Evolutionary conservation across 2,329 filamentous ascomycete genomes (phyloP), one percentile per base, ranked within the genome.

Genomic region (Ramularia endophylla): DNA sequence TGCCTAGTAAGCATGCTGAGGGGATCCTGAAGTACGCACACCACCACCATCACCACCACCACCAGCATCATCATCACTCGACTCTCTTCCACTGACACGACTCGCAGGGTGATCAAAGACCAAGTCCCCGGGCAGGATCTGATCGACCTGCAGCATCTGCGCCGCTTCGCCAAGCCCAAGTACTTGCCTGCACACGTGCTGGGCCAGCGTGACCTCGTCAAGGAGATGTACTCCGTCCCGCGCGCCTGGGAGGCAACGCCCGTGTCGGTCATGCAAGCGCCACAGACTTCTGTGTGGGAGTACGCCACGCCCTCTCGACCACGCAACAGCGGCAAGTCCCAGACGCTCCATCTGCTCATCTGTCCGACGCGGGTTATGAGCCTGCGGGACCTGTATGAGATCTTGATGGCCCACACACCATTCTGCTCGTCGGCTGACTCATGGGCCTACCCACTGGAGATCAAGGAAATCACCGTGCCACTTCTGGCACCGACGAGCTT

Each of bases 401-500:
- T 71, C 8, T 52, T 68, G 29, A 44, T 47, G 47, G 50, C 60
- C 20, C 60, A 65, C 30, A 56, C 64, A 11, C 66, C 67, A 3
- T 69, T 70, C 48, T 57, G 56, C 39, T 61, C 60, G 20, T 53
- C 55, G 27, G 55, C 58, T 29, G 57, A 60, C 36, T 60, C 59
- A n/a, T 59, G 55, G 55, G 56, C 59, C 32, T 63, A 59, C 37
- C 60, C 63, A 3, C 67, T 78, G 33, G 78, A 78, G 54, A 66
- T 88, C 37, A 71, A 74, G 39, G 73, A 72, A 40, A 77, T 87
- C 40, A 75, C 79, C 0, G 81, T 92, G 9, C 87, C 87, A 5
- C 69, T 83, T 18, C 68, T 87, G 32, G 75, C 85, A 17, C 87
- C 87, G 2, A 87, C 82, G 4, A 89, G 84, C 3, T 77, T 82